Evolutionary conservation across 2,329 filamentous ascomycete species (phyloP).

Genomic region (Pseudocercospora fuligena): DNA sequence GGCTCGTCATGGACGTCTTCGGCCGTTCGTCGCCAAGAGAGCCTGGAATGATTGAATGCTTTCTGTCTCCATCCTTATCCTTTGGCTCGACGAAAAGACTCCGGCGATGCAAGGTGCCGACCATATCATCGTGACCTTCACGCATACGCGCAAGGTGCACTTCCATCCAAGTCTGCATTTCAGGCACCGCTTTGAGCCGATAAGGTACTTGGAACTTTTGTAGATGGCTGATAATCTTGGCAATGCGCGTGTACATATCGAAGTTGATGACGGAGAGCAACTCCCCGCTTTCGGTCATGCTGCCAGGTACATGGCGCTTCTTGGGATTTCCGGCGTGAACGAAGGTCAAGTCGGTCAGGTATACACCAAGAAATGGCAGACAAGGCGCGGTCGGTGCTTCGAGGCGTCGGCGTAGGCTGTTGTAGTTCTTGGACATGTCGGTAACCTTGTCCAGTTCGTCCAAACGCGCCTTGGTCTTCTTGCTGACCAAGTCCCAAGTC

Average conservation of each 20-base stretch:
- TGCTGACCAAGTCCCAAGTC: conserved; percentile 89
- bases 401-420: conserved; percentile 79
- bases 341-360: conserved; percentile 94
- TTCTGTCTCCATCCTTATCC: conserved; percentile 20
- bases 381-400: conserved; percentile 83
- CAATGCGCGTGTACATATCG: conserved; percentile 93
- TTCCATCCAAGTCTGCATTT: conserved; percentile 92
- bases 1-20: conserved; percentile 24
- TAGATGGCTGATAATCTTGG: conserved; percentile 92
- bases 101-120: conserved; percentile 76
- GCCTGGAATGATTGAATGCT: conserved; percentile 12
- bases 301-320: conserved; percentile 72
- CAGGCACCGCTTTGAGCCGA: conserved; percentile 77
- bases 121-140: conserved; percentile 63
- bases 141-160: conserved; percentile 79
- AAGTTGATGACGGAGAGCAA: conserved; percentile 90
- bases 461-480: conserved; percentile 79
- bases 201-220: conserved; percentile 97
- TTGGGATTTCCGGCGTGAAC: conserved; percentile 92
- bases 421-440: conserved; percentile 89
- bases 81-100: conserved; percentile 79
- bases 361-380: conserved; percentile 93
- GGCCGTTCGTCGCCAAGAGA: conserved; percentile 26
- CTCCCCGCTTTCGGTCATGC: conserved; percentile 61
- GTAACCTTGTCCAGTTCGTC: conserved; percentile 82